A percentile compares a stretch with the other conserved stretches of the same genome.
Evolutionary conservation across 78 protist species (phyloP).

Genomic region (Emiliania huxleyi): DNA sequence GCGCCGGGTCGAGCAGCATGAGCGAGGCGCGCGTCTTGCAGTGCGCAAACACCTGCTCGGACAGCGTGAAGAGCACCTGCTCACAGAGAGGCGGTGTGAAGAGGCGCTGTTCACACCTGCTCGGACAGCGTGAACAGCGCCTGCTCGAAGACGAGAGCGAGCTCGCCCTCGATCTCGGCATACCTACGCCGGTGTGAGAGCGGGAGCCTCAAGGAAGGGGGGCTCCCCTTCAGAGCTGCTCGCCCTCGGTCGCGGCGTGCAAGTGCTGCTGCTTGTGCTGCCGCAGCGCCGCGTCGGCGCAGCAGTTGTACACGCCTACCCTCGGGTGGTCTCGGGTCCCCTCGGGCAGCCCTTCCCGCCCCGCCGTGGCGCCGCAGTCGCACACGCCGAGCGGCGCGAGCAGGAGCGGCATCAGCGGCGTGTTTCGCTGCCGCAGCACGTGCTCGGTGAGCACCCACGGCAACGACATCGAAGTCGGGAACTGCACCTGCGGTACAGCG

Average conservation of each 20-base stretch:
- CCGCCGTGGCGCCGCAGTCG: no score
- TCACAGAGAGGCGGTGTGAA: no score
- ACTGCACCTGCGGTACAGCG: no score
- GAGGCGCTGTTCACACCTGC: not conserved
- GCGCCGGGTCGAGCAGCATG: not conserved
- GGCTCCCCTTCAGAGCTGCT: no score
- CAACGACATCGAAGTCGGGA: conserved; percentile 84
- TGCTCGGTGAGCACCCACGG: conserved; percentile 86
- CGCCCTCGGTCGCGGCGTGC: conserved; percentile 18
- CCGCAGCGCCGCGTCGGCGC: conserved; percentile 71
- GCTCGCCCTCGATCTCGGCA: conserved; percentile 23
- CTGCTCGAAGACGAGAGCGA: conserved; percentile 85
- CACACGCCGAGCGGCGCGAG: no score
- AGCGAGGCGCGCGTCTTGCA: conserved; percentile 67
- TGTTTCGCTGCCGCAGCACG: conserved; percentile 76
- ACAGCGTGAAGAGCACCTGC: no score
- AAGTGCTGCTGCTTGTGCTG: conserved; percentile 62
- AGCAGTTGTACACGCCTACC: conserved; percentile 91
- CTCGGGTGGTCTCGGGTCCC: no score
- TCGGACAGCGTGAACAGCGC: not conserved
- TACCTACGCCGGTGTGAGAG: no score
- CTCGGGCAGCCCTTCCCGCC: no score
- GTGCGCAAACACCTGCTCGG: conserved; percentile 65
- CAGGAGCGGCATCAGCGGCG: no score
- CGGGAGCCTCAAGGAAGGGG: no score